These are phyloP conservation scores for Cyberlindnera samutprakarnensis DNA, from an alignment of 805 yeast species.

Conservation along the genomic window DNA sequence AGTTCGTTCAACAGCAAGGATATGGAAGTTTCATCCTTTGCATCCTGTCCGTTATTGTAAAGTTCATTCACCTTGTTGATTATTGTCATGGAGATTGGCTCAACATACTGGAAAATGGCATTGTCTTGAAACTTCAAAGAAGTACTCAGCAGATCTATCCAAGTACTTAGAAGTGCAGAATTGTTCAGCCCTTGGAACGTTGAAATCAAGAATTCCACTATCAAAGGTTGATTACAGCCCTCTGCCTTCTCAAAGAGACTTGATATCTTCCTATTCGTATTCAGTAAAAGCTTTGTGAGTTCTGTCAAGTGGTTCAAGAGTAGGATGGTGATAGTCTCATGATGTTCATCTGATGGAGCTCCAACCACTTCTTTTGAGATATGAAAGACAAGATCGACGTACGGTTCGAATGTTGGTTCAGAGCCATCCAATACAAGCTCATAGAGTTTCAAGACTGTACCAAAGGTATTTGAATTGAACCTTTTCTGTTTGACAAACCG, in stretches of 20 bases:
- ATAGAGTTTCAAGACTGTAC: slow-evolving; percentile 36
- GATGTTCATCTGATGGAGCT: slow-evolving; percentile 8
- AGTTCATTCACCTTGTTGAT: slow-evolving; percentile 16
- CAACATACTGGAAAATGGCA: slow-evolving; percentile 18
- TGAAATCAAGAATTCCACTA: slow-evolving; percentile 17
- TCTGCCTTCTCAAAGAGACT: slow-evolving; percentile 11
- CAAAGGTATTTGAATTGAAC: slow-evolving; percentile 31
- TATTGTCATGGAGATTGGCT: slow-evolving; percentile 16
- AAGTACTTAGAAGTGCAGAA: slow-evolving; percentile 15
- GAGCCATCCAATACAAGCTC: slow-evolving; percentile 46
- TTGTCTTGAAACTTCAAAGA: slow-evolving; percentile 20
- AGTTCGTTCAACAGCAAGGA: slow-evolving; percentile 46
- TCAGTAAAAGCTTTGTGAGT: slow-evolving; percentile 12
- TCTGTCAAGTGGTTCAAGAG: slow-evolving; percentile 19
- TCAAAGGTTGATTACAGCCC: slow-evolving; percentile 10
- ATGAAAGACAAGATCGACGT: slow-evolving; percentile 35
- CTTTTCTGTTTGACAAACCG: slow-evolving; percentile 35
- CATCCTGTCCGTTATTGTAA: slow-evolving; percentile 8
- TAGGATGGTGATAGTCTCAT: slow-evolving; percentile 16
- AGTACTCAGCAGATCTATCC: slow-evolving; percentile 15
- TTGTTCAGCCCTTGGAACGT: slow-evolving; percentile 17
- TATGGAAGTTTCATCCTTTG: slow-evolving; percentile 37
- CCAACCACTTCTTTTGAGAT: slow-evolving; percentile 22
- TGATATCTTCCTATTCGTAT: slow-evolving; percentile 11
- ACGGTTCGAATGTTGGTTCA: slow-evolving; percentile 43